Conservation (phyloP, 345 rosid genomes). For the Euphorbia lathyris region DNA sequence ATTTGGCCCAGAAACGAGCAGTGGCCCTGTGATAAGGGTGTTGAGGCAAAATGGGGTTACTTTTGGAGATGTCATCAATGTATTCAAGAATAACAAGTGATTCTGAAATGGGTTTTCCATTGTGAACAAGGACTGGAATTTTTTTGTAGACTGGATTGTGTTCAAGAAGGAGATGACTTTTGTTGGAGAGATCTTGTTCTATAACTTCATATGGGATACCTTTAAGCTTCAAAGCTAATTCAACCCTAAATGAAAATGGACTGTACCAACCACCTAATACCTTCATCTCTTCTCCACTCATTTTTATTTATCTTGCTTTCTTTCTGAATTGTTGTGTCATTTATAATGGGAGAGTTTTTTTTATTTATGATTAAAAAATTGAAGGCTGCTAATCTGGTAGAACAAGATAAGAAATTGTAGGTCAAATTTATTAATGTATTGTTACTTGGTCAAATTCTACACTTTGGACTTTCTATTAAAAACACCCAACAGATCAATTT, state of each 20-base stretch:
- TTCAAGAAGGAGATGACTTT: constrained; percentile 24
- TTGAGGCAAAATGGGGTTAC: constrained; percentile 12
- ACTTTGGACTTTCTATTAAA: too few species aligned
- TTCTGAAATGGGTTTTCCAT: constrained; percentile 17
- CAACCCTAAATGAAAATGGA: constrained; percentile 23
- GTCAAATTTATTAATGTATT: not conserved
- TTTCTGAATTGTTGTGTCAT: too few species aligned
- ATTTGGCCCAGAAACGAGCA: constrained; percentile 21
- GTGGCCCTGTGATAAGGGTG: constrained; percentile 15
- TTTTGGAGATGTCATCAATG: constrained; percentile 22
- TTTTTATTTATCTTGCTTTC: not conserved
- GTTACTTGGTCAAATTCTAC: too few species aligned
- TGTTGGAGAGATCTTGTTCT: constrained; percentile 24
- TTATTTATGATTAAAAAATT: too few species aligned
- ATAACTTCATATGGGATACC: constrained; percentile 19
- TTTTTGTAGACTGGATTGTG: constrained; percentile 26
- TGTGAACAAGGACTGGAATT: constrained; percentile 29
- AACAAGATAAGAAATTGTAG: not conserved
- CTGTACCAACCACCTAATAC: constrained; percentile 25
- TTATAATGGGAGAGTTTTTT: too few species aligned
- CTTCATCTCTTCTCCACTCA: constrained; percentile 21
- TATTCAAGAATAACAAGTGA: constrained; percentile 29
- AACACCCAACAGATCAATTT: too few species aligned
- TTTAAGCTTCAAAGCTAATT: constrained; percentile 28
- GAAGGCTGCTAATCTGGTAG: too few species aligned